Base-by-base conservation (phyloP, 306 rosid genomes). In the Castanea sativa region DNA sequence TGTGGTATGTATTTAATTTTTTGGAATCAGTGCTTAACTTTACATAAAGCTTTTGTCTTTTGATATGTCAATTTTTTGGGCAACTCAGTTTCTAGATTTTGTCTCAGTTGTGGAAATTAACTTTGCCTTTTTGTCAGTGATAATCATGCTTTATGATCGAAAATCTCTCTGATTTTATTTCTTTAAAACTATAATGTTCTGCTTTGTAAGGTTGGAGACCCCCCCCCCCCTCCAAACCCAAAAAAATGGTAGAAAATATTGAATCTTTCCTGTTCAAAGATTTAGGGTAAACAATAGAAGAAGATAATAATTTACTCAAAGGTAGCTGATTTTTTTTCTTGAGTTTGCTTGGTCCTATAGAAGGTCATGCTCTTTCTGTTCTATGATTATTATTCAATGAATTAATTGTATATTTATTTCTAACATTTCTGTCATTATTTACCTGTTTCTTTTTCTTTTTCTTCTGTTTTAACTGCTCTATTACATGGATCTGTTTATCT, bases 21-120 rank as follows among this genome's bases (percentile, higher is more conserved):
- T 21, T 81, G 59, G 55, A 58, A 74, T 49, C 76, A 20, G 63
- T 32, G 41, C 6, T 19, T 27, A 35, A 38, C 35, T 19, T 20
- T 43, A 20, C 15, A 5, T 69, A 72, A 53, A 73, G 20, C 45
- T 61, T 77, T 76, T 59, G 43, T 30, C 43, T 15, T 64, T 64
- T 6, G 70, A 64, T 30, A 15, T 30, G 43, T 76, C 57, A 30
- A 21, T 30, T 32, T 18, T n/a, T 65, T 71, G 32, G 9, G 4
- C 20, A 10, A 14, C 70, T 64, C 43, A 14, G 21, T 6, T 64
- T n/a, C 70, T 71, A 80, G 78, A 80, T 82, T 88, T 77, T 77
- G 35, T 32, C 15, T 21, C 33, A 1, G 20, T 45, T 49, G 38
- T 43, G 33, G 11, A 43, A 49, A 71, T 71, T 13, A 43, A 59